Conservation (phyloP, 257 asterid species). For the Solanum ossicruentum region DNA sequence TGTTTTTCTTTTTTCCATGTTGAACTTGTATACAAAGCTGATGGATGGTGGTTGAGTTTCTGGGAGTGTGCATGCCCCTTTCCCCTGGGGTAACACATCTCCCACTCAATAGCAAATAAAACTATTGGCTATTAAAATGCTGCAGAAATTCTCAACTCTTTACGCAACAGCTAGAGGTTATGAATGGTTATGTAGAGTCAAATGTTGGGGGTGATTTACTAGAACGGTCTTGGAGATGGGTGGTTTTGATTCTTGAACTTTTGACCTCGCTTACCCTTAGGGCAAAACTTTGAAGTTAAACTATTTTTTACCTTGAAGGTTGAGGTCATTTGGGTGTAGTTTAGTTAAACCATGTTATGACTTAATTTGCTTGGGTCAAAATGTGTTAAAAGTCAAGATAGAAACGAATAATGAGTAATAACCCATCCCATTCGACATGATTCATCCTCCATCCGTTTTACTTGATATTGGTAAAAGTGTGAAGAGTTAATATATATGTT, state of each 20-base stretch:
- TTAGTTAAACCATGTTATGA: no score
- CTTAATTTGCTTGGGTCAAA: neutral
- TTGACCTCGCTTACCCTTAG: neutral
- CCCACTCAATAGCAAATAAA: neutral
- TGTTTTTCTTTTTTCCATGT: neutral
- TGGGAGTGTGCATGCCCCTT: neutral
- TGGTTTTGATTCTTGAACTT: neutral
- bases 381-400: neutral
- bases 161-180: neutral
- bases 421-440: neutral
- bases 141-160: neutral
- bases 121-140: neutral
- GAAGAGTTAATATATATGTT: neutral
- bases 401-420: neutral
- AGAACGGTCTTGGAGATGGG: neutral
- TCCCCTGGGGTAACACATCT: neutral
- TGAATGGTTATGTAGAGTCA: neutral
- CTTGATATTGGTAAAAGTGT: neutral
- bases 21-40: neutral
- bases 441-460: neutral
- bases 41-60: neutral
- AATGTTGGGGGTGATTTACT: neutral
- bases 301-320: neutral
- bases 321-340: neutral
- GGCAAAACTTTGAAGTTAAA: neutral